Evolutionary conservation across 2,329 filamentous ascomycete genomes (phyloP).

Genomic region (Elsinoe batatas): DNA sequence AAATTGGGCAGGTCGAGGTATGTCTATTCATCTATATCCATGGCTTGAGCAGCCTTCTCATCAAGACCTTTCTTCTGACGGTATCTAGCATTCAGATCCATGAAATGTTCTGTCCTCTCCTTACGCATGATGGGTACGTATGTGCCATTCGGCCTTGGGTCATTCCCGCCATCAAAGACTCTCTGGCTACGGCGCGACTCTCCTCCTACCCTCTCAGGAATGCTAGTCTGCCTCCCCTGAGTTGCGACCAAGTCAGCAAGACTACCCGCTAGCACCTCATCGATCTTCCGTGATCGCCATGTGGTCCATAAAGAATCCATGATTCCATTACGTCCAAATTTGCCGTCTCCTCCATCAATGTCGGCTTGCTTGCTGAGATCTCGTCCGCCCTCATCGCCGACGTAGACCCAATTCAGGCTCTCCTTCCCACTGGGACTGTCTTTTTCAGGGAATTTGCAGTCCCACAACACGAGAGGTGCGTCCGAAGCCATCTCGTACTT

Average conservation of each 20-base stretch:
- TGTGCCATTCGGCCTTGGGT: constrained; percentile 43
- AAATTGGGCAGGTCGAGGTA: neutral
- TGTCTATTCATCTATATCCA: constrained; percentile 23
- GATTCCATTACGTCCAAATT: constrained; percentile 56
- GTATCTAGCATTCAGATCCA: constrained; percentile 54
- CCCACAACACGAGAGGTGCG: constrained; percentile 85
- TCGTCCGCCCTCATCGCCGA: constrained; percentile 52
- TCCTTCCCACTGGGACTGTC: constrained; percentile 40
- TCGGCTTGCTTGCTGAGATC: constrained; percentile 23
- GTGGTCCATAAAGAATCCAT: constrained; percentile 69
- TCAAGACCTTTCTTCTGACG: constrained; percentile 40
- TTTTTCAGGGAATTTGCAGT: constrained; percentile 64
- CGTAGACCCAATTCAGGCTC: constrained; percentile 66
- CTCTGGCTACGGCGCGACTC: constrained; percentile 34
- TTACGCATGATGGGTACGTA: constrained; percentile 50
- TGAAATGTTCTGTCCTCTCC: constrained; percentile 46
- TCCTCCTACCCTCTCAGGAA: constrained; percentile 10
- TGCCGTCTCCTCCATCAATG: constrained; percentile 40
- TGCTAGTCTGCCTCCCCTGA: constrained; percentile 28
- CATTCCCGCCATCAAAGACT: constrained; percentile 50
- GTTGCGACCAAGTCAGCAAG: constrained; percentile 55
- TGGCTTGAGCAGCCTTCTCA: constrained; percentile 20
- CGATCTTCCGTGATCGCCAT: constrained; percentile 80
- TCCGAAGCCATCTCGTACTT: constrained; percentile 87
- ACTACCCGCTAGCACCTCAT: constrained; percentile 71